These are phyloP conservation scores for Aureobasidium sp. DNA, from an alignment of 2,329 filamentous ascomycete genomes.

Conservation along the genomic window DNA sequence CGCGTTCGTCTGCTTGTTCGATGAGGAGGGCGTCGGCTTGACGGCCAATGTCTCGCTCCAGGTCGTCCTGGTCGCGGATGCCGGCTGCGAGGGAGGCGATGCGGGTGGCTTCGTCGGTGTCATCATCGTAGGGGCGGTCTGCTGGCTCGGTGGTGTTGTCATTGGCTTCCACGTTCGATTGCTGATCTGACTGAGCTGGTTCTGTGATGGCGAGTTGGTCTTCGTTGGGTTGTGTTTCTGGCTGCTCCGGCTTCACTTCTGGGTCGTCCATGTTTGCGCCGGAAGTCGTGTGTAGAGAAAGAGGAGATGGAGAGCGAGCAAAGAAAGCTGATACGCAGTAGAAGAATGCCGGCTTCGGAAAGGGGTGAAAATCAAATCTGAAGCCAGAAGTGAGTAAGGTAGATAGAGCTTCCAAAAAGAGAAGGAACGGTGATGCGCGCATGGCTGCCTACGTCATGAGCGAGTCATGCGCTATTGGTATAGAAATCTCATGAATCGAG, in stretches of 20 bases:
- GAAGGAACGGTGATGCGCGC: constrained; percentile 8
- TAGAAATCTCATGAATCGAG: background rate
- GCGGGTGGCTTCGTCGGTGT: constrained; percentile 36
- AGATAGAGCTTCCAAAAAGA: background rate
- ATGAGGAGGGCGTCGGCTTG: constrained; percentile 56
- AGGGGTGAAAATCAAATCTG: background rate
- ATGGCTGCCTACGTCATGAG: constrained; percentile 10
- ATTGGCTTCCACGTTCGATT: background rate
- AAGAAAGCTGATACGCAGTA: background rate
- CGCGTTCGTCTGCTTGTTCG: constrained; percentile 57
- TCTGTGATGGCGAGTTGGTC: background rate
- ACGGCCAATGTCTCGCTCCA: constrained; percentile 76
- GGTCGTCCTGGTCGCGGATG: constrained; percentile 78
- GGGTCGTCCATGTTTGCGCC: constrained; percentile 11
- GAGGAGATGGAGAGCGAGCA: background rate
- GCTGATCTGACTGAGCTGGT: background rate
- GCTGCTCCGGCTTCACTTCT: background rate
- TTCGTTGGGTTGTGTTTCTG: background rate
- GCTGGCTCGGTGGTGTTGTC: background rate
- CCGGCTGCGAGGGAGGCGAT: constrained; percentile 31
- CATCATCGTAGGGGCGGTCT: constrained; percentile 20
- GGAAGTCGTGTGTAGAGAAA: background rate
- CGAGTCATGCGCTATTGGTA: constrained; percentile 9
- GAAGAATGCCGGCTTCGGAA: background rate
- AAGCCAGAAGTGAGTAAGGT: background rate